Evolutionary conservation across 345 rosid species (phyloP), one percentile per base, ranked within the genome.

Genomic region (Kernera saxatilis): DNA sequence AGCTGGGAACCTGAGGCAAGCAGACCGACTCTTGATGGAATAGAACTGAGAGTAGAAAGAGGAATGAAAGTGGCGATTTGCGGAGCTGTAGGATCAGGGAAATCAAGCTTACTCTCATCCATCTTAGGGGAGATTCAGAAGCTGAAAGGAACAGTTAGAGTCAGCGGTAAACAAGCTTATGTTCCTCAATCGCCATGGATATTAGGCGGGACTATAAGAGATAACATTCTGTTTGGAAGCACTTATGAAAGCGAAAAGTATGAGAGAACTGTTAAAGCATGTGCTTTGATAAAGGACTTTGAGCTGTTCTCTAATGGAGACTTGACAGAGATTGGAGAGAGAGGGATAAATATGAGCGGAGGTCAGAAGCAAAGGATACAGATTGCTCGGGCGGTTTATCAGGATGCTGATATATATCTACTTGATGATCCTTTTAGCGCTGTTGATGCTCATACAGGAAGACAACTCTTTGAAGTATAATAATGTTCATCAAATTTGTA

Each of bases 331-430:
- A 93, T 93, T 69, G 98, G 98, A 40, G 98, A 93, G 73, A 82
- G 98, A 79, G 98, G 98, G 27, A 90, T 93, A 37, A 93, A 93
- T 76, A 87, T 93, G 98, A 93, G 98, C 67, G 98, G 98, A 21
- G 98, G 98, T 72, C 97, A 93, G 76, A 93, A 93, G 73, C 98
- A 93, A 75, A 82, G 98, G 79, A 88, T 90, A 73, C 98, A 93
- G 60, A 85, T 93, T 75, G 96, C 98, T 60, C 89, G 96, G 17
- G 97, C 98, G 15, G 89, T 86, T 71, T 93, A 93, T 77, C 93
- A 93, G 55, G 87, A 93, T 72, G 96, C 98, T 37, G 98, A 93
- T 59, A 81, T 93, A 33, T 93, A 90, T 81, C 78, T 93, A 13
- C 87, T 93, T 0, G 98, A 93, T 71, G 98, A 93, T 57, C 98